Conservation (phyloP, 2,329 filamentous ascomycete species). For the Sporothrix protearum region DNA sequence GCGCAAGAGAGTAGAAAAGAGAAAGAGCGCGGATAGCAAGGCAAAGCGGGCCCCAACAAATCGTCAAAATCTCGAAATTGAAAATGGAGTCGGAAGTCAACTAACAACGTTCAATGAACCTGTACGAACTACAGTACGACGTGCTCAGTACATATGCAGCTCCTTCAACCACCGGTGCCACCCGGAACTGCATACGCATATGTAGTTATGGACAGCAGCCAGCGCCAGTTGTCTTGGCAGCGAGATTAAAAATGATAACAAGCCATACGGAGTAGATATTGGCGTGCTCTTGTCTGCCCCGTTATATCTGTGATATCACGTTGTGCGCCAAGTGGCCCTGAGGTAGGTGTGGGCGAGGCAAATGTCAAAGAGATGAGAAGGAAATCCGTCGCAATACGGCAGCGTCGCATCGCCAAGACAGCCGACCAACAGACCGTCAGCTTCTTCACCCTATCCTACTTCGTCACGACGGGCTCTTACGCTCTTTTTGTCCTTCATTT, state of each 20-base stretch:
- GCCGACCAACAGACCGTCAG: background rate
- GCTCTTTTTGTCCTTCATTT: background rate
- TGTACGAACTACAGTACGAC: background rate
- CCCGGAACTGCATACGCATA: background rate
- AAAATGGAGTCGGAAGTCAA: background rate
- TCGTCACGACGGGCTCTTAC: too few species aligned
- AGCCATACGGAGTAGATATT: background rate
- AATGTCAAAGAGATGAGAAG: background rate
- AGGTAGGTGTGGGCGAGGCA: background rate
- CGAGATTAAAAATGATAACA: background rate
- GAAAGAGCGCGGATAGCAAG: background rate
- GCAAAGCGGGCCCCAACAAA: slow-evolving; percentile 5
- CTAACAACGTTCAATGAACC: background rate
- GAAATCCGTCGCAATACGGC: background rate
- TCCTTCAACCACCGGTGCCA: background rate
- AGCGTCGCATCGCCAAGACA: slow-evolving; percentile 15
- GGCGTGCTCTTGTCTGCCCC: background rate
- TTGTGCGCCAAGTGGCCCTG: background rate
- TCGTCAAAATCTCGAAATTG: background rate
- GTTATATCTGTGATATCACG: background rate
- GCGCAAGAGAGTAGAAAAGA: background rate
- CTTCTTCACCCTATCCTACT: background rate
- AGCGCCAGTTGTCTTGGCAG: background rate
- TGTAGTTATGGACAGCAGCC: background rate
- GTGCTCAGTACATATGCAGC: background rate